Conservation (phyloP, 2,329 filamentous ascomycete genomes). For the Xylariaceae sp. region DNA sequence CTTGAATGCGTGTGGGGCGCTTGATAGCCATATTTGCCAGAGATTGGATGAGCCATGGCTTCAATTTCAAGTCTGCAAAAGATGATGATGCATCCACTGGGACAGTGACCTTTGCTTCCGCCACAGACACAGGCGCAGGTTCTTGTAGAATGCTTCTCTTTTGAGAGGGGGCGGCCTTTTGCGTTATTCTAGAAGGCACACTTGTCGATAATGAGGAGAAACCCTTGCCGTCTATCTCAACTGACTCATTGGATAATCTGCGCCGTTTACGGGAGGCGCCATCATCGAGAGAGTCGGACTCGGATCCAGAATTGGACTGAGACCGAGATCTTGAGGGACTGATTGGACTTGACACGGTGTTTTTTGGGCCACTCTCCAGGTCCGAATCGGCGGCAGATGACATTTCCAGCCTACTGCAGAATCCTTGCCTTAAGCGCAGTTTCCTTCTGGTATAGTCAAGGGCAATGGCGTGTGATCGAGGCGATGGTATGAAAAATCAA, state of each 20-base stretch:
- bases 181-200: conserved; percentile 52
- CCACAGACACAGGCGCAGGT: conserved; percentile 39
- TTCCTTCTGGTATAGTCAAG: neutral
- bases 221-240: conserved; percentile 31
- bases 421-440: neutral
- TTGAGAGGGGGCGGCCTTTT: conserved; percentile 24
- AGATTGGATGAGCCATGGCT: conserved; percentile 84
- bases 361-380: conserved; percentile 23
- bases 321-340: conserved; percentile 19
- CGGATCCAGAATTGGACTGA: conserved; percentile 24
- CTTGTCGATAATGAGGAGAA: conserved; percentile 42
- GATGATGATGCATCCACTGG: conserved; percentile 55
- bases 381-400: conserved; percentile 8
- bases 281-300: conserved; percentile 34
- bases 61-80: conserved; percentile 69
- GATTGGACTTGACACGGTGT: conserved; percentile 17
- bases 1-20: conserved; percentile 87
- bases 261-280: conserved; percentile 35
- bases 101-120: conserved; percentile 41
- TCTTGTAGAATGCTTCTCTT: conserved; percentile 7
- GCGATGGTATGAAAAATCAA: too few species aligned
- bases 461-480: neutral
- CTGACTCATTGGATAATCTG: conserved; percentile 26
- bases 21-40: conserved; percentile 75
- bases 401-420: too few species aligned